Evolutionary conservation across 257 asterid species (phyloP), one percentile per base, ranked within the genome.

Genomic region (Handroanthus guayacan): DNA sequence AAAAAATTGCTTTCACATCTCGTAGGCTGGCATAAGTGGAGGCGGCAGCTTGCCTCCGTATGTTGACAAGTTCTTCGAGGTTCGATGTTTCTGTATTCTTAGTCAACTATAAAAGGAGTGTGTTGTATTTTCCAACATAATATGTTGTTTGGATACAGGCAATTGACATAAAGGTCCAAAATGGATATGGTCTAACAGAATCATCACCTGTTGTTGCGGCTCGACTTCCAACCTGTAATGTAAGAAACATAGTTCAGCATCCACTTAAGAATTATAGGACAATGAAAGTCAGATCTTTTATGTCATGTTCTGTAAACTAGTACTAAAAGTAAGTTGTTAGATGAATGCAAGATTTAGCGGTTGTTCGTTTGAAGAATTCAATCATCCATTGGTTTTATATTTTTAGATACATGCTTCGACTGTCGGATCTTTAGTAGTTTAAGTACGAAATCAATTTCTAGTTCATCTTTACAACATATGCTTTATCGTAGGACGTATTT

Each of bases 121-220:
- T 69, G 36, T 20, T 51, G 34, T 5, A 31, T 25, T 34, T 52
- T 55, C 55, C 13, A 39, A 79, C 56, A 54, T 62, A 36, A 20
- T 58, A 8, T 38, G 44, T 44, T 39, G 36, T 77, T 16, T 75
- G 79, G 68, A 75, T 18, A 73, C 88, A 95, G 99, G 97, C 98
- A n/a, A 89, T 95, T 76, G 99, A 71, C 64, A 85, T 93, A 71
- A 92, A 62, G 60, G 47, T 93, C 64, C 99, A 87, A 83, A 95
- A 95, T 83, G 99, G 99, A 55, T 95, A 89, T 55, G 99, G 99
- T 79, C 80, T 95, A 87, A 92, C 99, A 67, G 99, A 95, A 81
- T 75, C 98, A 31, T 86, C 99, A 54, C 99, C 98, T 55, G 99
- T 95, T 74, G 89, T 89, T 71, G 97, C 99, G 18, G 97, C 96